Percentiles rank a stretch among this genome's conserved stretches.
These are phyloP conservation scores for Sisymbrium irio DNA, from an alignment of 345 rosid species.

Conservation along the genomic window DNA sequence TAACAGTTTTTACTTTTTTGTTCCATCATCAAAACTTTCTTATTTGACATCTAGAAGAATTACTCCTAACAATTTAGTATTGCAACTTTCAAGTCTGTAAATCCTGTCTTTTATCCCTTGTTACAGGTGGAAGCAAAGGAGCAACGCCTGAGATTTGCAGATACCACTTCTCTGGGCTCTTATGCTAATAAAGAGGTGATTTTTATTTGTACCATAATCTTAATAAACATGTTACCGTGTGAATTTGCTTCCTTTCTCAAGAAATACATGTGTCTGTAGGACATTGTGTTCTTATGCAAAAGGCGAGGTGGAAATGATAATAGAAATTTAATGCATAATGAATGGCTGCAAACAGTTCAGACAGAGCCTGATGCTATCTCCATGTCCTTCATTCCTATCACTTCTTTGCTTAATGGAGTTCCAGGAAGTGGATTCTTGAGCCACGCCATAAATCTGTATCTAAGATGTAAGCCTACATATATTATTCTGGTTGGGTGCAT, in stretches of 20 bases:
- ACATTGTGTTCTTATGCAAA: constrained; percentile 61
- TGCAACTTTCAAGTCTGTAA: neutral
- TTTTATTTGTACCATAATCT: neutral
- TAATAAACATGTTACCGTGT: neutral
- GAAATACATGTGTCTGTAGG: constrained; percentile 46
- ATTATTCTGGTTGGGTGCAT: constrained; percentile 5
- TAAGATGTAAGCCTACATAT: constrained; percentile 64
- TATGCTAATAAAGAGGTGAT: constrained; percentile 83
- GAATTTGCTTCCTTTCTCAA: constrained; percentile 14
- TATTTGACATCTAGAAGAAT: neutral
- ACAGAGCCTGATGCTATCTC: constrained; percentile 86
- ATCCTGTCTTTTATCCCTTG: neutral
- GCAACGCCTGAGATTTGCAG: constrained; percentile 74
- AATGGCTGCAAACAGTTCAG: constrained; percentile 92
- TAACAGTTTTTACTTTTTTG: neutral
- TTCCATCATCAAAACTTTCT: neutral
- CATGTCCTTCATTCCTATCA: constrained; percentile 86
- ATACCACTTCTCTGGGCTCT: constrained; percentile 69
- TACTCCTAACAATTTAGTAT: neutral
- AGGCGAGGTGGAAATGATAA: constrained; percentile 89
- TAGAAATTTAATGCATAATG: constrained; percentile 59
- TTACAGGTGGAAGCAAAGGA: constrained; percentile 78
- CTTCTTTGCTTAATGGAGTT: constrained; percentile 89
- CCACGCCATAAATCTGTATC: constrained; percentile 94
- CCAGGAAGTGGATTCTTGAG: constrained; percentile 92